Conservation (phyloP, 495 filamentous ascomycete species). For the Cudoniella acicularis region DNA sequence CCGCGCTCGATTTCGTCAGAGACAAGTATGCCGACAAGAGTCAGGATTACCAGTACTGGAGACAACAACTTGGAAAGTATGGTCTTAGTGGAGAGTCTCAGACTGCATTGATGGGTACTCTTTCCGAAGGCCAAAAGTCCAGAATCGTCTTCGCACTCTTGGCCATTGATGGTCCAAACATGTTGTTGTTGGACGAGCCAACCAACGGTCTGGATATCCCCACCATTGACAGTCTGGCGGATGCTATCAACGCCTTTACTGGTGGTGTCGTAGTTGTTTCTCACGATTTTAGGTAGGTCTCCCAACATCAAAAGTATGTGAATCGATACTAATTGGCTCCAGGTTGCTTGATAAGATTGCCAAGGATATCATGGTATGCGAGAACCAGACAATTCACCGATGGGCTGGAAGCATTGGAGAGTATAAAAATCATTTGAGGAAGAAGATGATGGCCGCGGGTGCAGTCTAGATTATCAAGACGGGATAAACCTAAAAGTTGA, state of each 20-base stretch:
- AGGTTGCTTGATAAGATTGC: slow-evolving; percentile 98
- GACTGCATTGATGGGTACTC: slow-evolving; percentile 94
- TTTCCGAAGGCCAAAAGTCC: slow-evolving; percentile 96
- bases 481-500: slow-evolving; percentile 6
- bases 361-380: slow-evolving; percentile 98
- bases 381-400: slow-evolving; percentile 83
- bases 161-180: slow-evolving; percentile 95
- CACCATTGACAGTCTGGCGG: slow-evolving; percentile 94
- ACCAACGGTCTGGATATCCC: slow-evolving; percentile 99
- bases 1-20: slow-evolving; percentile 92
- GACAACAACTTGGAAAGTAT: slow-evolving; percentile 93
- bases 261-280: slow-evolving; percentile 97
- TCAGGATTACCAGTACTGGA: slow-evolving; percentile 99
- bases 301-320: background rate
- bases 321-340: slow-evolving; percentile 5
- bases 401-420: slow-evolving; percentile 89
- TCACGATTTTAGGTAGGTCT: slow-evolving; percentile 89
- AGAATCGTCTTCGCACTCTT: slow-evolving; percentile 97
- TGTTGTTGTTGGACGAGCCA: slow-evolving; percentile 96
- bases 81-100: slow-evolving; percentile 88
- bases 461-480: slow-evolving; percentile 45
- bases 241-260: slow-evolving; percentile 93
- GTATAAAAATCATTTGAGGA: slow-evolving; percentile 97
- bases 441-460: slow-evolving; percentile 81
- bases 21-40: slow-evolving; percentile 86